phyloP scores from a whole-genome alignment of 2,329 filamentous ascomycete genomes.

The Penicillium sp. region DNA sequence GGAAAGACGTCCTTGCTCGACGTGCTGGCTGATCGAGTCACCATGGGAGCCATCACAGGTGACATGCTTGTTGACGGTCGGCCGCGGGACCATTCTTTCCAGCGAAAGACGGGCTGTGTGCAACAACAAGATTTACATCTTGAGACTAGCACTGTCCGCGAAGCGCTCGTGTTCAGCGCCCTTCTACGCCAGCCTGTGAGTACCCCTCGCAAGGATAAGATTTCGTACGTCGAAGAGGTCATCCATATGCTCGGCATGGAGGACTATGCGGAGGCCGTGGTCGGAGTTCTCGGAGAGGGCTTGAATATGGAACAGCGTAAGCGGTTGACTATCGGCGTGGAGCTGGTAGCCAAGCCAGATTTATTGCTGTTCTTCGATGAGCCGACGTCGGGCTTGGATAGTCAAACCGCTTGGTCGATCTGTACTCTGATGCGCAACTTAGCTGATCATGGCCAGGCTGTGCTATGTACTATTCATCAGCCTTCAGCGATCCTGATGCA shows the following conservation, averaged over 20 bases:
- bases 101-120: constrained; percentile 87
- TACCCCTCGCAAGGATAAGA: constrained; percentile 71
- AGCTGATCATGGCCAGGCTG: constrained; percentile 82
- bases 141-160: constrained; percentile 79
- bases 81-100: constrained; percentile 76
- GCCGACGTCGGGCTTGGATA: constrained; percentile 92
- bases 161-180: constrained; percentile 83
- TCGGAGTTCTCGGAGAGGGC: constrained; percentile 83
- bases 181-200: constrained; percentile 77
- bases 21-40: constrained; percentile 78
- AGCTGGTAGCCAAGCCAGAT: constrained; percentile 86
- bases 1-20: constrained; percentile 91
- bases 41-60: constrained; percentile 83
- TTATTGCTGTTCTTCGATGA: constrained; percentile 91
- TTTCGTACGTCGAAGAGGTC: constrained; percentile 84
- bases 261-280: constrained; percentile 85
- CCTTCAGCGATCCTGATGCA: constrained; percentile 93
- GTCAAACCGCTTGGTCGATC: constrained; percentile 91
- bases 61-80: constrained; percentile 78
- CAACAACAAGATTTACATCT: constrained; percentile 91
- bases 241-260: constrained; percentile 90
- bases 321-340: constrained; percentile 88
- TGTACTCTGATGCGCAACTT: constrained; percentile 83
- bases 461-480: constrained; percentile 94
- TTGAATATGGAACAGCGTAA: constrained; percentile 65